Evolutionary conservation across 306 rosid genomes (phyloP), one percentile per base, ranked within the genome.

Genomic region (Betula pendula): DNA sequence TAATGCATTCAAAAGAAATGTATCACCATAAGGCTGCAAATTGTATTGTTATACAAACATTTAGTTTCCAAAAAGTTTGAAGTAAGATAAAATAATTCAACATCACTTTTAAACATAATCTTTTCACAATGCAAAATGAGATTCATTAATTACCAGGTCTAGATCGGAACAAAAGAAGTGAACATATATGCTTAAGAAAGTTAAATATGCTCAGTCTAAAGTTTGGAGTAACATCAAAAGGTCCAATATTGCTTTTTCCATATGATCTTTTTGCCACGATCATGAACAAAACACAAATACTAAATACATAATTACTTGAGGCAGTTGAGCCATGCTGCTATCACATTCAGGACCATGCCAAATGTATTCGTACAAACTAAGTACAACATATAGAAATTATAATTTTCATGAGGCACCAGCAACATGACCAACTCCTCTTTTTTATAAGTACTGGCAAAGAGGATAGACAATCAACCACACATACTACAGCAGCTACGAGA

Each of bases 381-480:
- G 42, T 27, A 27, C 9, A 56, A 11, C 5, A 56, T 56, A 56
- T 9, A 56, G 16, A 56, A 56, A 24, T 24, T 56, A 24, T 56
- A 56, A 56, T 11, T 4, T 14, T 0, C 68, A 60, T 29, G 68
- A 60, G 68, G 38, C 5, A 60, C 20, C 40, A 60, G 40, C 68
- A 60, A 56, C 27, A 27, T 56, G 63, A 56, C 8, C 68, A 14
- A 13, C 15, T 29, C 40, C 10, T 59, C 33, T 12, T 65, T 50
- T 62, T 17, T 72, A 27, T n/a, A 66, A 74, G 68, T 44, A 60
- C 68, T 52, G 31, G 49, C 40, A 47, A 60, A 48, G 35, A 35
- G 75, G 50, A 47, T 68, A 47, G 67, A 78, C 58, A 55, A 73
- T 70, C 52, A 56, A 50, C 75, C 77, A 83, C 69, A 68, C 50